These are phyloP conservation scores for Coemansia reversa DNA, from an alignment of 192 early-diverging fungal species.

Conservation along the genomic window DNA sequence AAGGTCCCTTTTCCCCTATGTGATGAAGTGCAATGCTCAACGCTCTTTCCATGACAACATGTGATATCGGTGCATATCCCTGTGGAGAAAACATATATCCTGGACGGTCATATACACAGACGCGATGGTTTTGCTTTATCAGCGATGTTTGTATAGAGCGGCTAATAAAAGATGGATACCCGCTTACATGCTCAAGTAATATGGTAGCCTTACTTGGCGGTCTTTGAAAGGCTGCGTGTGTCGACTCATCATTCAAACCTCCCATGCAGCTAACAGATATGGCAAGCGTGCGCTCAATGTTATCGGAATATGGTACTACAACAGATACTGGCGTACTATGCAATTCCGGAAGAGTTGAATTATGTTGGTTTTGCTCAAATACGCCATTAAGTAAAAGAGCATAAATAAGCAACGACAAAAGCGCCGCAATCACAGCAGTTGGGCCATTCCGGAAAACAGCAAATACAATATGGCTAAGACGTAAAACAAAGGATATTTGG, in stretches of 20 bases:
- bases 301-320: slow-evolving; percentile 10
- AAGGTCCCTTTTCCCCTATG: slow-evolving; percentile 26
- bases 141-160: slow-evolving; percentile 27
- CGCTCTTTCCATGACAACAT: slow-evolving; percentile 13
- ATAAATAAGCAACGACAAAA: slow-evolving; percentile 13
- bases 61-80: slow-evolving; percentile 29
- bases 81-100: slow-evolving; percentile 47
- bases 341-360: not conserved
- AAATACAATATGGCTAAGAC: not conserved
- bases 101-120: slow-evolving; percentile 43
- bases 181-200: slow-evolving; percentile 38
- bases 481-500: not conserved
- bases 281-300: slow-evolving; percentile 11
- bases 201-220: slow-evolving; percentile 23
- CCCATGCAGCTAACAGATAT: slow-evolving; percentile 34
- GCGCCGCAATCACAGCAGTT: not conserved
- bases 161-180: slow-evolving; percentile 29
- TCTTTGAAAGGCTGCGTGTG: not conserved
- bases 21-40: slow-evolving; percentile 15
- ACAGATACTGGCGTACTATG: not conserved
- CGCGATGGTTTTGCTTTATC: slow-evolving; percentile 23
- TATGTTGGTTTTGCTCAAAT: slow-evolving; percentile 10
- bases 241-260: not conserved
- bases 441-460: slow-evolving; percentile 3
- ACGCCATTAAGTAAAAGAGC: slow-evolving; percentile 12